Evolutionary conservation across 148 eudicot species (phyloP).

Genomic region (Camellia lanceoleosa): DNA sequence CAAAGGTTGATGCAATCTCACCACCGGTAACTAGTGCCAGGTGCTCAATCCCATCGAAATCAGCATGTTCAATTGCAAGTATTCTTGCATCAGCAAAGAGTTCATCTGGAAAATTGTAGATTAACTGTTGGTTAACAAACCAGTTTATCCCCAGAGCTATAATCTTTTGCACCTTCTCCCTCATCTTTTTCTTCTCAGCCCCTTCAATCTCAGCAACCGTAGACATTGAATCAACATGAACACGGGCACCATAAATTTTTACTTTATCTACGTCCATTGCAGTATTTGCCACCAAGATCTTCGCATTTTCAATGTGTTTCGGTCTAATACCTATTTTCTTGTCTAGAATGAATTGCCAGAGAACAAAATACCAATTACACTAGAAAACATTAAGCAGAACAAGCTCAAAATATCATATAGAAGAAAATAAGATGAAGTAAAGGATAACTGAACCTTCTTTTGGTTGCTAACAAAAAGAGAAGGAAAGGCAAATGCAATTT

Average conservation of each 20-base stretch:
- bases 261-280: constrained; percentile 99
- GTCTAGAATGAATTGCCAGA: constrained; percentile 76
- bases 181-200: constrained; percentile 97
- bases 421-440: too few relatives aligned
- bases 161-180: constrained; percentile 93
- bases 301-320: constrained; percentile 96
- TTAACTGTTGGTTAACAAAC: constrained; percentile 85
- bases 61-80: constrained; percentile 99
- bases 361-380: not conserved
- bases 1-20: constrained; percentile 98
- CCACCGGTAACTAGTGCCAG: constrained; percentile 95
- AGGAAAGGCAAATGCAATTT: not conserved
- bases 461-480: not conserved
- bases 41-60: constrained; percentile 98
- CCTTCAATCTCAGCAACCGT: constrained; percentile 95
- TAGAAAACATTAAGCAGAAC: constrained; percentile 4
- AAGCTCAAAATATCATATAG: not conserved
- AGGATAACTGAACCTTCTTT: not conserved
- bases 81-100: constrained; percentile 97
- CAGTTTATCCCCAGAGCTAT: constrained; percentile 91
- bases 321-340: constrained; percentile 97
- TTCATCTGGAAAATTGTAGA: constrained; percentile 98
- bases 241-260: constrained; percentile 96
- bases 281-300: constrained; percentile 94
- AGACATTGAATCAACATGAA: constrained; percentile 98